Evolutionary conservation across 1,139 yeast genomes (phyloP), one percentile per base, ranked within the genome.

Genomic region (Blastobotrys ciferrii): DNA sequence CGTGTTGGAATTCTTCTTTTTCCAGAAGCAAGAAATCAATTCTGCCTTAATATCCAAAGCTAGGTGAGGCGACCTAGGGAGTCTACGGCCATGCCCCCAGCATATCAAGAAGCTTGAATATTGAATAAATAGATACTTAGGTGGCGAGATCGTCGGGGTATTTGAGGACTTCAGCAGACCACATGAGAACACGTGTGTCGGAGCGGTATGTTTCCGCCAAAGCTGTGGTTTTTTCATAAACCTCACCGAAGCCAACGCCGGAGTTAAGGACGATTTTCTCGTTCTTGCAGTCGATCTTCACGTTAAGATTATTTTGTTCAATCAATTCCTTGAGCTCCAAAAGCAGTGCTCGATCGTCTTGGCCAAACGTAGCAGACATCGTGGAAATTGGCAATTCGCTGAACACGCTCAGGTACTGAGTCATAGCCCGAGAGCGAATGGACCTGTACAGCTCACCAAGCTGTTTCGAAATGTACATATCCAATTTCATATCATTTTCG

Each of bases 401-500:
- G 43, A 52, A 58, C 13, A 54, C 58, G 12, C 54, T 50, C 28
- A 60, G 48, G 42, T 56, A 59, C 43, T 58, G 61, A 17, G 53
- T 42, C 25, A 53, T 46, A 2, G 61, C 60, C n/a, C 58, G 47
- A n/a, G 48, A 48, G n/a, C 46, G 42, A 13, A 60, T 55, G 30
- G 47, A 42, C 11, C 41, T 20, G 36, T 51, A 43, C 14, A 59
- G 15, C 6, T 42, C 37, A 2, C 43, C 43, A 28, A 49, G 45
- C n/a, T 49, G 50, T 9, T 50, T 51, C n/a, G 53, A 53, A 31
- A 58, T 32, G 46, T 49, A 50, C 36, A 55, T 45, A 35, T 58
- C 57, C 30, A 56, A 47, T 38, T 51, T 44, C 47, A 57, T 50
- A 45, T 53, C 53, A 19, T 48, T 31, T 30, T 51, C 48, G 49